Base-by-base conservation (phyloP, 208 protist species). In the Leishmania aethiopica region DNA sequence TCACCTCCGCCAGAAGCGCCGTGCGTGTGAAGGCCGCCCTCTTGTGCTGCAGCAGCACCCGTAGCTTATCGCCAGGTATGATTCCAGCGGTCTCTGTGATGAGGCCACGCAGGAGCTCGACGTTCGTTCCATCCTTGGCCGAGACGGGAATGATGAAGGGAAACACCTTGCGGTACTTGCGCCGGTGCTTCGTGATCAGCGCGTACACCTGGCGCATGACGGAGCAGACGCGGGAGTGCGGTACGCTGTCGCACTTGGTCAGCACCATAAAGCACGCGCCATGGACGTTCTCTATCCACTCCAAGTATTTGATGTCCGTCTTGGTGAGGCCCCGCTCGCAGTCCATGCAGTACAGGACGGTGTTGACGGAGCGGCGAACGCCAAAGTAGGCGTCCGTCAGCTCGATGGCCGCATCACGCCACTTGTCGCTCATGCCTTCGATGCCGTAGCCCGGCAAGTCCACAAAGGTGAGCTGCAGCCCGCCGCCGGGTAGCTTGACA, bases 361-460 rank as follows among this genome's bases (percentile, higher is more conserved):
- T 98, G 84, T 98, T 98, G 60, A 98, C 92, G 6, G 94, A 97
- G 55, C 95, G 94, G 32, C 95, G 91, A 51, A 97, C 94, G n/a
- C 95, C 95, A 49, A 98, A 92, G 87, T 98, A 98, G 53, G 90
- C 89, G 79, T 98, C 94, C 32, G 94, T 98, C 70, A 96, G 82
- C 72, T 91, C 92, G 75, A 98, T 95, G 37, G 94, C 91, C 35
- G 92, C 90, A 80, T 98, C 95, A 76, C 94, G 88, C 93, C 94
- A 98, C 72, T 90, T 69, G 25, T 96, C 93, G 70, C 90, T 96
- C 95, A 98, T 98, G 2, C 95, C 95, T 69, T 96, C 92, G 72
- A 98, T 94, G 67, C 95, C 95, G 79, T 93, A 98, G n/a, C 95
- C 95, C 1, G 95, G 95, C 70, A 98, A 81, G 77, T 98, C 95